Percentiles rank a stretch among this genome's conserved stretches.
phyloP scores from a whole-genome alignment of 768 basidiomycete genomes.

The Dioszegia hungarica region DNA sequence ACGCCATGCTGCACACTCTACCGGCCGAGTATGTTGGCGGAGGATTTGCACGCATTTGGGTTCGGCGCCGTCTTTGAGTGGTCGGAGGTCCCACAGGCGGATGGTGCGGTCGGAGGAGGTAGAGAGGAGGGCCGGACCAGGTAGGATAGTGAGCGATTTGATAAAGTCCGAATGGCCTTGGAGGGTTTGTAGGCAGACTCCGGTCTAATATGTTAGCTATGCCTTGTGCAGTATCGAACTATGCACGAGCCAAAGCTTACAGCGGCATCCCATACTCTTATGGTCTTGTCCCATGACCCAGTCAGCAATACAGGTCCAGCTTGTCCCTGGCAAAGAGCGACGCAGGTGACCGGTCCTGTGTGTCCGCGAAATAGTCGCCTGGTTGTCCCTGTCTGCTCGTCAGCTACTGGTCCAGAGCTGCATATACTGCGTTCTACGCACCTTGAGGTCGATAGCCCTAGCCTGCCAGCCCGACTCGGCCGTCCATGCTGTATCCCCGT shows the following conservation, averaged over 20 bases:
- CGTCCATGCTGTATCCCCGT: constrained; percentile 69
- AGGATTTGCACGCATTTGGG: constrained; percentile 60
- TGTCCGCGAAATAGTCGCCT: constrained; percentile 74
- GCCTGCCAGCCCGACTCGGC: constrained; percentile 77
- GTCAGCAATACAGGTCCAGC: constrained; percentile 61
- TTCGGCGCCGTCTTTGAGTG: not conserved
- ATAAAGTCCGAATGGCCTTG: constrained; percentile 84
- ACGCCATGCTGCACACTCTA: constrained; percentile 68
- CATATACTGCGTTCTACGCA: constrained; percentile 46
- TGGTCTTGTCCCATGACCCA: constrained; percentile 95
- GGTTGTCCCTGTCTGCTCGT: constrained; percentile 69
- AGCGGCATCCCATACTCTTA: constrained; percentile 76
- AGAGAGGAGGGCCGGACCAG: constrained; percentile 58
- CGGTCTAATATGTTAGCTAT: constrained; percentile 57
- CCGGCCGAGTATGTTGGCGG: constrained; percentile 79
- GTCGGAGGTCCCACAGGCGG: constrained; percentile 69
- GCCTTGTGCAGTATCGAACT: no score
- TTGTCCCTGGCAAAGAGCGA: constrained; percentile 56
- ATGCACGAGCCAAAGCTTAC: constrained; percentile 52
- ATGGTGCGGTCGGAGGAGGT: constrained; percentile 85
- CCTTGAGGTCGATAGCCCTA: constrained; percentile 72
- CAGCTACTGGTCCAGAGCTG: not conserved
- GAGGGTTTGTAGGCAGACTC: constrained; percentile 64
- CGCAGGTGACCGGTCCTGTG: constrained; percentile 76
- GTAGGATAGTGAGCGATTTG: constrained; percentile 71